Percentiles rank a stretch among this genome's conserved stretches.
phyloP scores from a whole-genome alignment of 2,329 filamentous ascomycete species.

The Phialocephala sp. region DNA sequence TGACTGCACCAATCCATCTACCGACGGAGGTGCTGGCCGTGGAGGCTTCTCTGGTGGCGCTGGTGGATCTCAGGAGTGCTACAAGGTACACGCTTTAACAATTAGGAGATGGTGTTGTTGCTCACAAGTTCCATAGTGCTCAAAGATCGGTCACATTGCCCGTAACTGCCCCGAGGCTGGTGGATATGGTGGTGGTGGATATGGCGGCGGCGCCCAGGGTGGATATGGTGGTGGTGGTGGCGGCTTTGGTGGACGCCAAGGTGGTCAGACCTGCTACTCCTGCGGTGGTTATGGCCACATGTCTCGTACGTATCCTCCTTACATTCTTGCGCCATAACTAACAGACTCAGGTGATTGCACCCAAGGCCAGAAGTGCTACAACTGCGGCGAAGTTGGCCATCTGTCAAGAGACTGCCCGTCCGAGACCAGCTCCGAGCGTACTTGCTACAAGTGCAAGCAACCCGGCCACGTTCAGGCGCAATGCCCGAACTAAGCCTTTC shows the following conservation, averaged over 20 bases:
- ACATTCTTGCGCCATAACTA: conserved; percentile 5
- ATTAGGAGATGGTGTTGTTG: background rate
- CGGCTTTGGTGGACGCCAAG: conserved; percentile 54
- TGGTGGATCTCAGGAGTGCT: conserved; percentile 72
- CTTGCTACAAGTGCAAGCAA: conserved; percentile 96
- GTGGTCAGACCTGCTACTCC: conserved; percentile 92
- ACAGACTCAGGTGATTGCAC: conserved; percentile 76
- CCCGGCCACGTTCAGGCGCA: conserved; percentile 75
- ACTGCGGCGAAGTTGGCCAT: conserved; percentile 93
- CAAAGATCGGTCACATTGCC: conserved; percentile 94
- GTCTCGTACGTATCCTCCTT: conserved; percentile 68
- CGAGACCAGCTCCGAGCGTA: conserved; percentile 87
- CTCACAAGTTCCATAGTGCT: conserved; percentile 65
- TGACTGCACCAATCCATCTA: conserved; percentile 55
- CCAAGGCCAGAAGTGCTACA: conserved; percentile 99
- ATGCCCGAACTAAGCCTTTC: conserved; percentile 76
- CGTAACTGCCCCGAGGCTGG: conserved; percentile 80
- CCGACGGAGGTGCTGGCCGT: conserved; percentile 41
- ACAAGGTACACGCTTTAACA: conserved; percentile 61
- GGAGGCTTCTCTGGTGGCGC: conserved; percentile 48
- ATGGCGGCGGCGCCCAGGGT: conserved; percentile 44
- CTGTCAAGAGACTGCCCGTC: conserved; percentile 84
- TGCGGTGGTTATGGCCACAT: conserved; percentile 97
- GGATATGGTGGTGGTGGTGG: conserved; percentile 47
- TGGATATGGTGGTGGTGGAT: conserved; percentile 52